These are phyloP conservation scores for Stephanocyclus meneghinianus DNA, from an alignment of 352 stramenopile species.

Conservation along the genomic window DNA sequence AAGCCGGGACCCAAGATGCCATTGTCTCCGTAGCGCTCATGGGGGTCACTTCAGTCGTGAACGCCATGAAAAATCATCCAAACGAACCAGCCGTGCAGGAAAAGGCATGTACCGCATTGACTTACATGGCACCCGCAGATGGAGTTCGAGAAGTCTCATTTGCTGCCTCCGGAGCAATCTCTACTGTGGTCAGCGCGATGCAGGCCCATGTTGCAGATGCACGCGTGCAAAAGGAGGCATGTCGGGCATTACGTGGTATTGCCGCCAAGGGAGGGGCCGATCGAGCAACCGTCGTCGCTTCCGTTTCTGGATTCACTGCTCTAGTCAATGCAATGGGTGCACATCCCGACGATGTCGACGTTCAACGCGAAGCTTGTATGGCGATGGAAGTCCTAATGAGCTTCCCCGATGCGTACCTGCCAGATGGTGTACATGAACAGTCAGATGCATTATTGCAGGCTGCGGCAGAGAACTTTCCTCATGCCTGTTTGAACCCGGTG, in stretches of 20 bases:
- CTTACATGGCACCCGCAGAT: slow-evolving; percentile 57
- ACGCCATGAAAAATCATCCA: slow-evolving; percentile 80
- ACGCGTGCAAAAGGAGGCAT: slow-evolving; percentile 73
- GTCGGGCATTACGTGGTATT: slow-evolving; percentile 62
- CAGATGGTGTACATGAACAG: slow-evolving; percentile 59
- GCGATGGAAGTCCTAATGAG: slow-evolving; percentile 62
- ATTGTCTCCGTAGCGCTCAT: slow-evolving; percentile 61
- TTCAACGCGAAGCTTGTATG: slow-evolving; percentile 63
- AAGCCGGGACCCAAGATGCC: slow-evolving; percentile 8
- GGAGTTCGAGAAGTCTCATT: slow-evolving; percentile 73
- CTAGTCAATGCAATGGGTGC: slow-evolving; percentile 72
- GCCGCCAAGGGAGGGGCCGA: slow-evolving; percentile 63
- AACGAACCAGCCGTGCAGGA: slow-evolving; percentile 80
- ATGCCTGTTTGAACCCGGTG: slow-evolving; percentile 51
- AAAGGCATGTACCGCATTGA: slow-evolving; percentile 65
- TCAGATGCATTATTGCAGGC: slow-evolving; percentile 61
- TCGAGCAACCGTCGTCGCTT: slow-evolving; percentile 68
- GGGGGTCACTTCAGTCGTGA: slow-evolving; percentile 66
- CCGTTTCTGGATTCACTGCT: slow-evolving; percentile 72
- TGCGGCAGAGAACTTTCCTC: slow-evolving; percentile 61
- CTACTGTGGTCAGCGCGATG: slow-evolving; percentile 75
- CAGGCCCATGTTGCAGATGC: slow-evolving; percentile 76
- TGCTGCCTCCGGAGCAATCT: slow-evolving; percentile 70
- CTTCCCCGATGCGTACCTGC: slow-evolving; percentile 63
- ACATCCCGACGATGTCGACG: slow-evolving; percentile 53